These are phyloP conservation scores for Roridomyces roridus DNA, from an alignment of 768 basidiomycete species.

Conservation along the genomic window DNA sequence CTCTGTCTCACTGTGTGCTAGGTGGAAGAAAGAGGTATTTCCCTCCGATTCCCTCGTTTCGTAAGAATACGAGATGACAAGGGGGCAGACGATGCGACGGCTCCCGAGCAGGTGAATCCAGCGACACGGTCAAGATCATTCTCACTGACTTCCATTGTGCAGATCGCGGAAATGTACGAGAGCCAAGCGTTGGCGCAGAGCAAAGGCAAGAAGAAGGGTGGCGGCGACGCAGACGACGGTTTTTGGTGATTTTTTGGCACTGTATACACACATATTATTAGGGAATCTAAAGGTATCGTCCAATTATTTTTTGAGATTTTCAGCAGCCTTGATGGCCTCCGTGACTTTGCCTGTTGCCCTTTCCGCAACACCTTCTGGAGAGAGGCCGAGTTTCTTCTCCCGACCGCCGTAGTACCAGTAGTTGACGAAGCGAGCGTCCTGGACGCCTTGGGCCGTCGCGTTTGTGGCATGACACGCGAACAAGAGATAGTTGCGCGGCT, in stretches of 20 bases:
- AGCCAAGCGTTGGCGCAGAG: slow-evolving; percentile 83
- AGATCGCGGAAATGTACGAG: slow-evolving; percentile 96
- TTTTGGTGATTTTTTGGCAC: slow-evolving; percentile 64
- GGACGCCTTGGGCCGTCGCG: slow-evolving; percentile 81
- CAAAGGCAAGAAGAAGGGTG: slow-evolving; percentile 72
- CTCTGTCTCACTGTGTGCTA: slow-evolving; percentile 33
- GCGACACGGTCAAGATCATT: neutral
- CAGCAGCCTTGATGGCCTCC: slow-evolving; percentile 54
- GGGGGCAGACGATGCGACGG: slow-evolving; percentile 88
- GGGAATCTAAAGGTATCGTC: no score
- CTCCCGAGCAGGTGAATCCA: slow-evolving; percentile 81
- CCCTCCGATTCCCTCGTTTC: slow-evolving; percentile 95
- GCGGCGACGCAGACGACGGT: slow-evolving; percentile 73
- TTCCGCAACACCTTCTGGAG: slow-evolving; percentile 28
- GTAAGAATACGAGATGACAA: slow-evolving; percentile 94
- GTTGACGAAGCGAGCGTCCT: slow-evolving; percentile 85
- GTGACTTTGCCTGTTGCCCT: slow-evolving; percentile 50
- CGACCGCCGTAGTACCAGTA: slow-evolving; percentile 93
- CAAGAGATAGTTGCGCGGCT: slow-evolving; percentile 94
- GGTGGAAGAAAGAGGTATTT: slow-evolving; percentile 92
- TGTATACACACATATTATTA: slow-evolving; percentile 26
- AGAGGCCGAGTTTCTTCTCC: slow-evolving; percentile 66
- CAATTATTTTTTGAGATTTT: slow-evolving; percentile 22
- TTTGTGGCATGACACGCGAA: slow-evolving; percentile 96
- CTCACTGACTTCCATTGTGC: neutral